Evolutionary conservation across 495 filamentous ascomycete genomes (phyloP).

Genomic region (Mycothermus thermophilus): DNA sequence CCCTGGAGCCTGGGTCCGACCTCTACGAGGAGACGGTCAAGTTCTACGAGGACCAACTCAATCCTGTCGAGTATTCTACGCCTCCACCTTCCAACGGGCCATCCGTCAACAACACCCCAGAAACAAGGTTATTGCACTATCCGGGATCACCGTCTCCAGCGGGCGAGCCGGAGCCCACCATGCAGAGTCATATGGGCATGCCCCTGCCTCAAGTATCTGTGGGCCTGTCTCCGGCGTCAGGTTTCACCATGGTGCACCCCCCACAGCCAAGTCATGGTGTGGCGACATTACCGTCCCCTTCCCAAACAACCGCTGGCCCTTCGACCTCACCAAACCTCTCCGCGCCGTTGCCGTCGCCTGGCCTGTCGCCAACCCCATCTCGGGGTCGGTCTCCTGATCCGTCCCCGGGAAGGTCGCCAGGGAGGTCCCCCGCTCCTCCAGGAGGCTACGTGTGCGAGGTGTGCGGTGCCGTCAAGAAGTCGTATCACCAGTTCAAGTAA

Average conservation of each 20-base stretch:
- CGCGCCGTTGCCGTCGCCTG: background rate
- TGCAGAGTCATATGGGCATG: constrained; percentile 3
- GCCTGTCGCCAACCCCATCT: constrained; percentile 1
- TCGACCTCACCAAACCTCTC: constrained; percentile 10
- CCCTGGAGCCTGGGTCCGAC: no score
- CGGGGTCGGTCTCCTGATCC: background rate
- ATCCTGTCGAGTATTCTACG: constrained; percentile 26
- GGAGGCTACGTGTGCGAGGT: constrained; percentile 24
- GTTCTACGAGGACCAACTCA: constrained; percentile 13
- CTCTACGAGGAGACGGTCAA: background rate
- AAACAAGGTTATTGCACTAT: constrained; percentile 25
- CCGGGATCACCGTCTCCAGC: constrained; percentile 25
- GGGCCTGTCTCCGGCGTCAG: no score
- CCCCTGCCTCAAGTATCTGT: no score
- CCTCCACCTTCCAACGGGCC: constrained; percentile 29
- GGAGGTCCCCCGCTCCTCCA: constrained; percentile 15
- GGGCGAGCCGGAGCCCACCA: constrained; percentile 7
- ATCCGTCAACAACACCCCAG: constrained; percentile 29
- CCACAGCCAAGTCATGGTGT: no score
- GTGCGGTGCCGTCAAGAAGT: constrained; percentile 31
- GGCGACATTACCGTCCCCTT: no score
- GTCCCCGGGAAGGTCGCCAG: constrained; percentile 1
- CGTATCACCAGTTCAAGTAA: constrained; percentile 36
- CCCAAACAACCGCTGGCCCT: no score
- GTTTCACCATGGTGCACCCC: no score